Conservation (phyloP, 2,329 filamentous ascomycete genomes). For the Scytalidium sp. region DNA sequence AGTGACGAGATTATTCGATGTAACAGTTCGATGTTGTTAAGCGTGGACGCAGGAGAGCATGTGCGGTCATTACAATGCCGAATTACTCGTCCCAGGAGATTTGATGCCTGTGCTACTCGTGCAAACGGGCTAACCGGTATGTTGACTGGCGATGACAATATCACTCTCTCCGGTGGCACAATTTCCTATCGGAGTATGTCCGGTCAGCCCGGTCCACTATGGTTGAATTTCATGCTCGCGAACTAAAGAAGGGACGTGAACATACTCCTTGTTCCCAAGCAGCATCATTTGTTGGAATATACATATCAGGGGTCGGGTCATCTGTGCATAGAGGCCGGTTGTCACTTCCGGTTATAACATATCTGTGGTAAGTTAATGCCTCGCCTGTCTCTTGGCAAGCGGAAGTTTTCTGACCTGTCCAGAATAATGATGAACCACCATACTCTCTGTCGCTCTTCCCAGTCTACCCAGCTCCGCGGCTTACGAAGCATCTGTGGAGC, state of each 20-base stretch:
- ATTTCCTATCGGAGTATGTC: not conserved
- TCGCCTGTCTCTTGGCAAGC: not conserved
- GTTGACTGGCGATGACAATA: not conserved
- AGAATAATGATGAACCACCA: conserved; percentile 45
- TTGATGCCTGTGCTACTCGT: conserved; percentile 36
- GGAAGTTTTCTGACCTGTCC: conserved; percentile 28
- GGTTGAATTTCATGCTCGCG: not conserved
- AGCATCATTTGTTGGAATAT: conserved; percentile 23
- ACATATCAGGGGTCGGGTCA: conserved; percentile 6
- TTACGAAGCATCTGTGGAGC: not conserved
- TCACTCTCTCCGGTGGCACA: conserved; percentile 4
- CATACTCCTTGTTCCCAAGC: conserved; percentile 31
- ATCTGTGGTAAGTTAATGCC: conserved; percentile 1
- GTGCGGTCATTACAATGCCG: conserved; percentile 12
- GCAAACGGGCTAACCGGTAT: conserved; percentile 41
- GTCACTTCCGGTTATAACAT: conserved; percentile 11
- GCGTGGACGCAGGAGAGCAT: not conserved
- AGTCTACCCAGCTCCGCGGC: conserved; percentile 35
- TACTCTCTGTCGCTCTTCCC: conserved; percentile 39
- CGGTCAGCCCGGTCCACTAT: too few relatives aligned
- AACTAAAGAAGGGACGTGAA: not conserved
- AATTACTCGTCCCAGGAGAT: conserved; percentile 27
- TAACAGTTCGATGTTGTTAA: conserved; percentile 10
- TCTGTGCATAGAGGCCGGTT: conserved; percentile 4
- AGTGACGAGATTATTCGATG: conserved; percentile 11